Conservation (phyloP, 345 rosid genomes). For the Pelargonium nanum region DNA sequence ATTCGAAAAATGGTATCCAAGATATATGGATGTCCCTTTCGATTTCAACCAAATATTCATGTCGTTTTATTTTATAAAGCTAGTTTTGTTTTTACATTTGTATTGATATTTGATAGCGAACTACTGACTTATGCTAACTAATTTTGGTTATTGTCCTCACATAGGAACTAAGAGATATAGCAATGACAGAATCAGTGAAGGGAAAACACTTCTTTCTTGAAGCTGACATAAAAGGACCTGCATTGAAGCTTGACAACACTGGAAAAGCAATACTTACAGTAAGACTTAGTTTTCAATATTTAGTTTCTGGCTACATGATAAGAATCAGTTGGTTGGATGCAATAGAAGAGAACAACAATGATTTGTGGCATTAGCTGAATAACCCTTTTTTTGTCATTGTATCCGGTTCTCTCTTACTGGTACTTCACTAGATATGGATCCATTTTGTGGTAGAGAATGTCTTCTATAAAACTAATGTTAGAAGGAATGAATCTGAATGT, state of each 20-base stretch:
- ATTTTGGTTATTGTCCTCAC: neutral
- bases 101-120: neutral
- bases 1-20: neutral
- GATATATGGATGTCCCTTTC: neutral
- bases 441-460: neutral
- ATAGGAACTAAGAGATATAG: constrained; percentile 80
- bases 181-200: constrained; percentile 42
- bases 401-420: too few relatives aligned
- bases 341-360: neutral
- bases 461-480: too few relatives aligned
- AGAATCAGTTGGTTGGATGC: neutral
- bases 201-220: constrained; percentile 87
- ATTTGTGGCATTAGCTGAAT: neutral
- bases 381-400: neutral
- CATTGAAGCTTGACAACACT: constrained; percentile 81
- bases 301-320: neutral
- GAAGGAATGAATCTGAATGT: too few relatives aligned
- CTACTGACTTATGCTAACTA: neutral
- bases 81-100: too few relatives aligned
- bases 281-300: constrained; percentile 10
- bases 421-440: neutral
- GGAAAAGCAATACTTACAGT: constrained; percentile 86
- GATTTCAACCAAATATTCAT: neutral
- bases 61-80: too few relatives aligned
- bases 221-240: constrained; percentile 72